A percentile compares a stretch with the other conserved stretches of the same genome.
These are phyloP conservation scores for Arctium minus DNA, from an alignment of 129 eudicot genomes.

Conservation along the genomic window DNA sequence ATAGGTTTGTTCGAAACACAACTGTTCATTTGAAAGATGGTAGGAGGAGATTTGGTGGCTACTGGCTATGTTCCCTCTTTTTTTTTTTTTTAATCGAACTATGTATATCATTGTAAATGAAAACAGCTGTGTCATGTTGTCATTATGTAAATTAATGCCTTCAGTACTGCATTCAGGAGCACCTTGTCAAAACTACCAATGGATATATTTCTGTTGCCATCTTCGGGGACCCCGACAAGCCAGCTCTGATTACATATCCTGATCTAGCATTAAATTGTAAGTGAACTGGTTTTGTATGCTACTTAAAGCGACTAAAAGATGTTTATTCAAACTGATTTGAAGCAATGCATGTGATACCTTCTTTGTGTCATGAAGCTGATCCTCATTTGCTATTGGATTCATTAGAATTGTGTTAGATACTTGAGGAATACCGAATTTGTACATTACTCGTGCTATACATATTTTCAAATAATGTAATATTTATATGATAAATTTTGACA, in stretches of 20 bases:
- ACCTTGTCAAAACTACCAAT: conserved; percentile 55
- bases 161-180: conserved; percentile 55
- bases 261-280: conserved; percentile 88
- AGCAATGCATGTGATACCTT: background rate
- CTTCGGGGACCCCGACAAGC: conserved; percentile 83
- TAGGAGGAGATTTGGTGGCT: conserved; percentile 16
- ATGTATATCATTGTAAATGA: background rate
- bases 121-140: background rate
- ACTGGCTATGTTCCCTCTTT: background rate
- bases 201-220: conserved; percentile 81
- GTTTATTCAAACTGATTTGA: background rate
- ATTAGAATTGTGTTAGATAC: conserved; percentile 3
- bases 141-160: conserved; percentile 22
- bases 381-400: background rate
- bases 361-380: background rate
- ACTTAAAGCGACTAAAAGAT: background rate
- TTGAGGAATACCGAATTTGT: background rate
- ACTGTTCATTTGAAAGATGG: background rate
- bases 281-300: conserved; percentile 19
- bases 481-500: background rate
- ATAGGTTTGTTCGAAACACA: background rate
- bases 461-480: background rate
- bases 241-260: conserved; percentile 89
- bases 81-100: conserved; percentile 10
- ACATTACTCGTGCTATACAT: background rate